Evolutionary conservation across 345 rosid species (phyloP).

Genomic region (Eucalyptus victrix): DNA sequence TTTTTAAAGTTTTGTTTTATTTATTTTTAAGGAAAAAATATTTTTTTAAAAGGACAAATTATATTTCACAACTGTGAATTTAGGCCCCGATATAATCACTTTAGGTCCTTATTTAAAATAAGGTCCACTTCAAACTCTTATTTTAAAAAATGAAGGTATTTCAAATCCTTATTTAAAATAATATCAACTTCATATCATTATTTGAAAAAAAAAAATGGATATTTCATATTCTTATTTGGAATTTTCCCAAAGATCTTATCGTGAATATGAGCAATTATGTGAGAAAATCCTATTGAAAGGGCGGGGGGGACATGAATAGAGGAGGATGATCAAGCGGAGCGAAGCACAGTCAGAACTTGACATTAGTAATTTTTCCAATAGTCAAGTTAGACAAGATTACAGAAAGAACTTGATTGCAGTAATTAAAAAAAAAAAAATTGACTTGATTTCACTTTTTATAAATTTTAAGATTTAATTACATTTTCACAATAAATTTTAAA

Average conservation of each 20-base stretch:
- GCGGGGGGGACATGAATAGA: background rate
- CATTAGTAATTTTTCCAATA: background rate
- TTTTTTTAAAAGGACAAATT: too few species aligned
- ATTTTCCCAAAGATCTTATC: background rate
- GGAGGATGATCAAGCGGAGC: background rate
- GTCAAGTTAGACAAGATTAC: background rate
- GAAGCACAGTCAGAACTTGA: accelerated
- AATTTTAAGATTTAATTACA: background rate
- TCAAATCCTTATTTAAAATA: too few species aligned
- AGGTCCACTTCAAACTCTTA: too few species aligned
- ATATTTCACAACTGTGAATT: too few species aligned
- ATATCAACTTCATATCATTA: too few species aligned
- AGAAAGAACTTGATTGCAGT: background rate
- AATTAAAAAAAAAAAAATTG: background rate
- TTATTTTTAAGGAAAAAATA: too few species aligned
- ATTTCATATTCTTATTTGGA: too few species aligned
- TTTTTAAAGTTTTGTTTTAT: too few species aligned
- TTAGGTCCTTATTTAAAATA: too few species aligned
- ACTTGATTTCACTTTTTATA: too few species aligned
- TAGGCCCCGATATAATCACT: accelerated
- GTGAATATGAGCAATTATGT: background rate
- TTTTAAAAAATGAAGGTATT: too few species aligned
- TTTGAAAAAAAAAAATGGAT: too few species aligned
- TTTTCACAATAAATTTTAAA: background rate
- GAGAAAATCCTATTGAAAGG: background rate